Base-by-base conservation (phyloP, 352 stramenopile genomes). In the Blastocystis sp. region DNA sequence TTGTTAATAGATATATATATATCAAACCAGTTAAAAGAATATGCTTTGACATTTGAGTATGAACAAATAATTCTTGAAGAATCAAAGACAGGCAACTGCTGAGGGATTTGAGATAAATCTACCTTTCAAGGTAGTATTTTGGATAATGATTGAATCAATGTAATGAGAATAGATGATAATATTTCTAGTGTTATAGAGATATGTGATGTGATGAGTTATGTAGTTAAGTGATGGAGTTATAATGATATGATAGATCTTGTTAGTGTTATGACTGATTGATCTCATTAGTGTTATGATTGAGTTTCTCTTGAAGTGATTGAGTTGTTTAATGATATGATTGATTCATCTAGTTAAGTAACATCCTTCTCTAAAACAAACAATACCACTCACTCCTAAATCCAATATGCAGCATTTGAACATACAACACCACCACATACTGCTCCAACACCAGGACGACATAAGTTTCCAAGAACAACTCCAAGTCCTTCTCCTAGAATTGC, bases 1-100 rank as follows among this genome's bases (percentile, higher is more conserved):
- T 16, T 5, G 14, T 69, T 43, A 83, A 12, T 27, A 7, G 11
- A 21, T 29, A 11, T 0, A n/a, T 39, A 57, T 21, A n/a, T 43
- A 29, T 11, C 71, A n/a, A n/a, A 83, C 71, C 71, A 12, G 71
- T 83, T 29, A 83, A 83, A 21, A 83, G 37, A 71, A 83, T 83
- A 71, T 71, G 71, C 24, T 83, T 24, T 11, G 21, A 14, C 71
- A 83, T 83, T 57, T 83, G 35, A 24, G 4, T 24, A 27, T 9
- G 24, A 21, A 42, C 21, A 12, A 80, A 37, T 42, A 27, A 80
- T 46, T 35, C 51, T 29, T 27, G 35, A 75, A 75, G 1, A 63
- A 14, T 35, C 27, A 51, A 78, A 69, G 59, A 69, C n/a, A 69
- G n/a, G 32, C 24, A 69, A 69, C 14, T 29, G 59, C 14, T 69